Conservation (phyloP, 768 basidiomycete genomes). For the Leccinum boreale region DNA sequence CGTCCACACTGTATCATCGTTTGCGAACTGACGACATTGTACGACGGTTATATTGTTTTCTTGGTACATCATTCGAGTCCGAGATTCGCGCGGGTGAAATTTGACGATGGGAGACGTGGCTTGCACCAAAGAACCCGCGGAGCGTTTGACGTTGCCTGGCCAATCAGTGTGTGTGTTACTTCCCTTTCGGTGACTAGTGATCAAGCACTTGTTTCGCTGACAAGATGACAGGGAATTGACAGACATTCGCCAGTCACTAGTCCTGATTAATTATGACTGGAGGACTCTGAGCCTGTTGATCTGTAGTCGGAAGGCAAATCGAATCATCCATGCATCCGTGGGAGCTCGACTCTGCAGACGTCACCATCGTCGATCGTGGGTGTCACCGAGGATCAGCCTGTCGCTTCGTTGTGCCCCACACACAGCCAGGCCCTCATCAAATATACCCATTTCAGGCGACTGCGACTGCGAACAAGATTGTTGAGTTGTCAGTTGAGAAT, state of each 20-base stretch:
- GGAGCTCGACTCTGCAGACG: not conserved
- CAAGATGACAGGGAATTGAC: not conserved
- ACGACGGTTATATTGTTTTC: not conserved
- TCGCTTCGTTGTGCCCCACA: conserved; percentile 6
- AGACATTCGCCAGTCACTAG: not conserved
- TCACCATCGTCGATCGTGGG: conserved; percentile 8
- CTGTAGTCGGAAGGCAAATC: not conserved
- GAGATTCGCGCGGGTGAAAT: not conserved
- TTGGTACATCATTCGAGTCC: not conserved
- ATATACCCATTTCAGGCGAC: not conserved
- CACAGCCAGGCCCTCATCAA: not conserved
- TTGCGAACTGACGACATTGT: not conserved
- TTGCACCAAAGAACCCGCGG: not conserved
- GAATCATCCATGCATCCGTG: not conserved
- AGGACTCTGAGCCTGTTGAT: not conserved
- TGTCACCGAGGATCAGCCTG: not conserved
- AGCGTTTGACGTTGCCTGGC: not conserved
- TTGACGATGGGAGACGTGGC: not conserved
- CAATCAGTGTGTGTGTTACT: not conserved
- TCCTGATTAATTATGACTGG: not conserved
- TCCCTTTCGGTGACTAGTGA: not conserved
- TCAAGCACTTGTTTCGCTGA: not conserved
- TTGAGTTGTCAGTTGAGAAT: not conserved
- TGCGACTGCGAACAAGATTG: not conserved
- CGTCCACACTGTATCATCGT: not conserved